Evolutionary conservation across 768 basidiomycete genomes (phyloP), one percentile per base, ranked within the genome.

Genomic region (Serpula lacrymans): DNA sequence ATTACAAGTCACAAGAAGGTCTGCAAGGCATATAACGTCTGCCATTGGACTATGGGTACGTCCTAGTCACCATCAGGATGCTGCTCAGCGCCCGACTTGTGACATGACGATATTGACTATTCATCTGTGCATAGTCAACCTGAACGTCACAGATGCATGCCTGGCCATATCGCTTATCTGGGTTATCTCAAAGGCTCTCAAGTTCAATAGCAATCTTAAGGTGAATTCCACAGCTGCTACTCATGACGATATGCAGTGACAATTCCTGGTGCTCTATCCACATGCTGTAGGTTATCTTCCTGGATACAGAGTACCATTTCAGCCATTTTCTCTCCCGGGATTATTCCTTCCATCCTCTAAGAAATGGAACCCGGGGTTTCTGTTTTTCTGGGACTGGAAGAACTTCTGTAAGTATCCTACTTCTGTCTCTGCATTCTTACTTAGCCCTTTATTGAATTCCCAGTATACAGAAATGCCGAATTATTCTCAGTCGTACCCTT

Each of bases 331-430:
- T 16, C 1, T 52, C 21, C 1, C 30, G 0, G 45, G 38, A 12
- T 6, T 53, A 3, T 2, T 45, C 37, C 9, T 46, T 14, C 57
- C 51, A 37, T 43, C 39, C 14, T 53, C 43, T n/a, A n/a, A n/a
- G n/a, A n/a, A n/a, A 44, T 53, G 51, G 55, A 53, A 59, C 25
- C 48, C 48, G 22, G 23, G 55, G 7, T 4, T 38, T 2, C 13
- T 37, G 3, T 57, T 57, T 26, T 29, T 46, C 18, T 59, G 55
- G 54, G 43, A 45, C 24, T 57, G 51, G 55, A 53, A 48, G 41
- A 49, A 48, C 32, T 42, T 34, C 6, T 53, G 23, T 21, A 56
- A 53, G 14, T 17, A 50, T 43, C 30, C 17, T 42, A 16, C 8
- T 21, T 1, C 12, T 18, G 14, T 22, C 25, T 9, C n/a, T 21